Evolutionary conservation across 441 rosid genomes (phyloP).

Genomic region (Hypseocharis bilobata): DNA sequence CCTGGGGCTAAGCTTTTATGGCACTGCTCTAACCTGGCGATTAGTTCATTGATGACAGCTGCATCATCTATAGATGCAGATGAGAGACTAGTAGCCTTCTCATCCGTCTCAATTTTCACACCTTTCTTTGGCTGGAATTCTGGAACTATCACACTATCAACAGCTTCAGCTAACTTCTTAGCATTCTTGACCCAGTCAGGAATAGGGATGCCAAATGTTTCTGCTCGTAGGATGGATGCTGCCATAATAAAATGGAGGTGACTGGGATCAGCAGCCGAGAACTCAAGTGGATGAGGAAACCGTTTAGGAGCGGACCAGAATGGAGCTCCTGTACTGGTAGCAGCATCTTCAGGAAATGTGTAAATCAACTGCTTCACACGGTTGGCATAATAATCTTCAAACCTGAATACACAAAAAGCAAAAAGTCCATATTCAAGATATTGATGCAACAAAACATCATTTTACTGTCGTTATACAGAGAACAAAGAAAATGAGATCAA

Average conservation of each 20-base stretch:
- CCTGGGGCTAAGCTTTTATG: slow-evolving; percentile 41
- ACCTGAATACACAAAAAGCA: slow-evolving; percentile 33
- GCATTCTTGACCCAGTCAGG: slow-evolving; percentile 67
- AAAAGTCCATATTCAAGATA: slow-evolving; percentile 5
- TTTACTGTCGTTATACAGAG: background rate
- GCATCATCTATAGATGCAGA: slow-evolving; percentile 63
- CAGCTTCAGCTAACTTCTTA: slow-evolving; percentile 50
- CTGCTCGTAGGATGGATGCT: slow-evolving; percentile 69
- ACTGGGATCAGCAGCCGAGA: slow-evolving; percentile 54
- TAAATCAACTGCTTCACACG: slow-evolving; percentile 79
- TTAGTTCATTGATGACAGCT: slow-evolving; percentile 54
- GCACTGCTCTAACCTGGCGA: slow-evolving; percentile 51
- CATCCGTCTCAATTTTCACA: slow-evolving; percentile 75
- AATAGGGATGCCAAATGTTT: slow-evolving; percentile 64
- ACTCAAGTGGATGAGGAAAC: slow-evolving; percentile 66
- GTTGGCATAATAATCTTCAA: slow-evolving; percentile 74
- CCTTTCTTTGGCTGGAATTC: slow-evolving; percentile 74
- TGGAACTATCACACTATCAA: slow-evolving; percentile 61
- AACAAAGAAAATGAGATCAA: background rate
- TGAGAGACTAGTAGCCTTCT: slow-evolving; percentile 62
- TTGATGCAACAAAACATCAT: background rate
- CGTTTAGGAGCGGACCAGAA: slow-evolving; percentile 98
- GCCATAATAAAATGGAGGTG: slow-evolving; percentile 62
- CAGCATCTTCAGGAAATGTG: slow-evolving; percentile 88
- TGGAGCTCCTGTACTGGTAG: slow-evolving; percentile 72